These are phyloP conservation scores for Plantago rigida DNA, from an alignment of 305 asterid genomes.

Conservation along the genomic window DNA sequence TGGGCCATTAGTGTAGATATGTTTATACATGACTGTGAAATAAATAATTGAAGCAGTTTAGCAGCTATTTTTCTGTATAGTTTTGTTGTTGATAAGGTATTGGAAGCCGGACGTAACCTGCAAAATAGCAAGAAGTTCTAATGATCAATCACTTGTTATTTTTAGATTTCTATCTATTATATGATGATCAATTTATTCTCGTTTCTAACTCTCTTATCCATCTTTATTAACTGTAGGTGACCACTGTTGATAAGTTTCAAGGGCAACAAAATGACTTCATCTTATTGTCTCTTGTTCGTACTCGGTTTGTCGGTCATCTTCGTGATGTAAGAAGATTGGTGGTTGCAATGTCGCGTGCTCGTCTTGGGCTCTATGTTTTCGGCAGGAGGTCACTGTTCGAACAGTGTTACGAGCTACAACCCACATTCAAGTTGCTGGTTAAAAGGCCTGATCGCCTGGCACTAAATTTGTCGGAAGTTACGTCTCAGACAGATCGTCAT, in stretches of 20 bases:
- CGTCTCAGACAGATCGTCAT: slow-evolving; percentile 58
- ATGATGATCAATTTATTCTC: neutral
- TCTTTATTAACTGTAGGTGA: slow-evolving; percentile 40
- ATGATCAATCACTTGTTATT: neutral
- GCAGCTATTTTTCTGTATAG: too few relatives aligned
- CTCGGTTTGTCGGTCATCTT: slow-evolving; percentile 95
- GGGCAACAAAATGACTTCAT: slow-evolving; percentile 93
- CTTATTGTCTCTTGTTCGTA: slow-evolving; percentile 78
- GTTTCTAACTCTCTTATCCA: neutral
- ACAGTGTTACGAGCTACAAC: slow-evolving; percentile 91
- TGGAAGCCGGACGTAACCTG: too few relatives aligned
- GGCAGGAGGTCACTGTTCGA: slow-evolving; percentile 88
- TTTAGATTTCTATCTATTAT: neutral
- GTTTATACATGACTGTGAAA: too few relatives aligned
- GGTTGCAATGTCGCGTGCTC: slow-evolving; percentile 99
- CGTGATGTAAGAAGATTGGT: slow-evolving; percentile 96
- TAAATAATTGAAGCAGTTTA: too few relatives aligned
- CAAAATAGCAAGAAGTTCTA: too few relatives aligned
- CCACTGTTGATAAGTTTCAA: slow-evolving; percentile 96
- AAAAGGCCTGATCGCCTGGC: slow-evolving; percentile 73
- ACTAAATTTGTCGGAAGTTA: slow-evolving; percentile 57
- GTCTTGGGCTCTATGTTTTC: slow-evolving; percentile 84
- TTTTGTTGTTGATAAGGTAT: too few relatives aligned
- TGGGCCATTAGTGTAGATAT: too few relatives aligned
- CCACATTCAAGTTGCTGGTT: slow-evolving; percentile 78